A percentile compares a stretch with the other conserved stretches of the same genome.
These are phyloP conservation scores for Pholiota adiposa DNA, from an alignment of 1,284 basidiomycete species.

Conservation along the genomic window DNA sequence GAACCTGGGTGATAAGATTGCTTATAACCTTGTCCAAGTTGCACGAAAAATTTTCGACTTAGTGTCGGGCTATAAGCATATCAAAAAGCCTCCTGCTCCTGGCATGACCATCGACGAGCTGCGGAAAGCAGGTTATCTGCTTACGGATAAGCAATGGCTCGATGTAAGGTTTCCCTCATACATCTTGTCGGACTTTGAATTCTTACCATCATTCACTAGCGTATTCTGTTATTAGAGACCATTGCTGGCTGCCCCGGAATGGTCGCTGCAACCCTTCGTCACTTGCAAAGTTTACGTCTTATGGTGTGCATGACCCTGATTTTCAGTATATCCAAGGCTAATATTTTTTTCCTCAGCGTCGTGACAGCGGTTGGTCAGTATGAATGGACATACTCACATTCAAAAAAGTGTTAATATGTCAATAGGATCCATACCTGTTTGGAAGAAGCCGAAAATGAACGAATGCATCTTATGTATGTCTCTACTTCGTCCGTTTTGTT, in stretches of 20 bases:
- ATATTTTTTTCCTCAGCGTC: slow-evolving; percentile 49
- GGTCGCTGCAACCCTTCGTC: slow-evolving; percentile 88
- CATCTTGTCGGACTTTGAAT: background rate
- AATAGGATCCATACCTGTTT: slow-evolving; percentile 73
- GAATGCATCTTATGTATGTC: slow-evolving; percentile 87
- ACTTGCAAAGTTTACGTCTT: slow-evolving; percentile 80
- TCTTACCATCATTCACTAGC: slow-evolving; percentile 39
- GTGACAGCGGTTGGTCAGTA: slow-evolving; percentile 83
- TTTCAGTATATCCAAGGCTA: background rate
- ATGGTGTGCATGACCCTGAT: slow-evolving; percentile 56
- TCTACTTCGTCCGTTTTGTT: background rate
- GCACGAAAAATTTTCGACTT: slow-evolving; percentile 74
- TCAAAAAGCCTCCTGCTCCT: slow-evolving; percentile 59
- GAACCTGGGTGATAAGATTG: slow-evolving; percentile 75
- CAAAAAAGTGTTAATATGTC: slow-evolving; percentile 42
- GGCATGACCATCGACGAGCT: slow-evolving; percentile 74
- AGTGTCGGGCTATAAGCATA: slow-evolving; percentile 82
- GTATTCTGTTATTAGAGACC: slow-evolving; percentile 88
- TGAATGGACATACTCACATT: background rate
- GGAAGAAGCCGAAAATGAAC: slow-evolving; percentile 95
- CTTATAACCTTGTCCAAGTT: slow-evolving; percentile 64
- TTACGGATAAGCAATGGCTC: slow-evolving; percentile 81
- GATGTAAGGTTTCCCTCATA: slow-evolving; percentile 44
- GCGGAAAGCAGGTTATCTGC: slow-evolving; percentile 70
- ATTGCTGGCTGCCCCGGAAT: slow-evolving; percentile 95